Percentiles rank a stretch among this genome's conserved stretches.
Conservation (phyloP, 352 stramenopile species). For the Nothophytophthora sp. region DNA sequence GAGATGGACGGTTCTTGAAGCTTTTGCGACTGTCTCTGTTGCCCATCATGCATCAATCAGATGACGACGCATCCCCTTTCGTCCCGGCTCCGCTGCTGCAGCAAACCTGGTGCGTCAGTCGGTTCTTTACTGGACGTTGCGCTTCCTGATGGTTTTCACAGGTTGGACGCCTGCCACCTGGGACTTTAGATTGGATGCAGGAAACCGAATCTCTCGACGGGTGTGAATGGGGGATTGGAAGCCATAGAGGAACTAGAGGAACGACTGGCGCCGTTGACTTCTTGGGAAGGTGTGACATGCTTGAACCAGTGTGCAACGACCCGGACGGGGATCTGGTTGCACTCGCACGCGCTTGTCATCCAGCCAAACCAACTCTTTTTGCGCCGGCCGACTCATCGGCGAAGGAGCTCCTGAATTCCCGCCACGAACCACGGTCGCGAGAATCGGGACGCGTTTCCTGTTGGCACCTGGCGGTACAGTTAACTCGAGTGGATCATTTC, state of each 20-base stretch:
- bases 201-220: neutral
- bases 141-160: neutral
- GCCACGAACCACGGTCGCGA: conserved; percentile 2
- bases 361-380: conserved; percentile 11
- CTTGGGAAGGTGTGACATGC: too few species aligned
- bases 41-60: too few species aligned
- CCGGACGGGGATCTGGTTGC: conserved; percentile 4
- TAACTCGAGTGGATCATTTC: conserved; percentile 12
- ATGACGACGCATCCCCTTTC: too few species aligned
- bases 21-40: too few species aligned
- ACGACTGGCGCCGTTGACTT: too few species aligned
- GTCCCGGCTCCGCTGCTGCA: too few species aligned
- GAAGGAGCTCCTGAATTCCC: conserved; percentile 14
- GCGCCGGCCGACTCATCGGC: neutral
- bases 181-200: neutral
- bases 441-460: conserved; percentile 4
- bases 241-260: conserved; percentile 15
- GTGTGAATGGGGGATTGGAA: conserved; percentile 12
- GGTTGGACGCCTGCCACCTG: neutral
- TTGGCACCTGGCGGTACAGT: neutral
- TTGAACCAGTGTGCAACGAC: conserved; percentile 9
- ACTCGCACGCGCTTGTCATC: conserved; percentile 12
- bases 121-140: neutral
- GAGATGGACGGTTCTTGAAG: too few species aligned
- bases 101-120: neutral